Evolutionary conservation across 495 filamentous ascomycete genomes (phyloP).

Genomic region (Aspergillus heteromorphus): DNA sequence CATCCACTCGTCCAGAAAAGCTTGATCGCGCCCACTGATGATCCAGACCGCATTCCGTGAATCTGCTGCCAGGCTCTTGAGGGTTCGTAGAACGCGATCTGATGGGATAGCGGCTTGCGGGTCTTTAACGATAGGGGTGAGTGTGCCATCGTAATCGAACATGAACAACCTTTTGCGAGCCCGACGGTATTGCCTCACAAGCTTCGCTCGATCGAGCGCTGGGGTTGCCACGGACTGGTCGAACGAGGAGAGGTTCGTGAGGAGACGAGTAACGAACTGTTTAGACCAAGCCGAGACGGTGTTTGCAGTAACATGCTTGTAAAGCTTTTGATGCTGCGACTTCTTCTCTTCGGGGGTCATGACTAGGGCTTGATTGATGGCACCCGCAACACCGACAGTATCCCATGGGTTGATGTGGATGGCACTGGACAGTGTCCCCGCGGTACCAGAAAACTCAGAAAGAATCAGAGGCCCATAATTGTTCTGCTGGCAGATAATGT

Average conservation of each 20-base stretch:
- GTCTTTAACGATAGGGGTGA: slow-evolving; percentile 92
- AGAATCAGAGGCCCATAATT: slow-evolving; percentile 81
- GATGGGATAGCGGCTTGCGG: slow-evolving; percentile 83
- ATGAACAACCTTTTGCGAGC: slow-evolving; percentile 79
- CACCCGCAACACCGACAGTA: slow-evolving; percentile 67
- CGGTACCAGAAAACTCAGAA: slow-evolving; percentile 93
- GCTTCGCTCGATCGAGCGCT: slow-evolving; percentile 62
- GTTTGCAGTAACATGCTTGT: slow-evolving; percentile 74
- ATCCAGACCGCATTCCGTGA: slow-evolving; percentile 91
- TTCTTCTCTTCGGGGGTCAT: slow-evolving; percentile 61
- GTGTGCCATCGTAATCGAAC: slow-evolving; percentile 97
- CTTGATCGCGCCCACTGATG: slow-evolving; percentile 86
- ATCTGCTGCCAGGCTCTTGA: slow-evolving; percentile 74
- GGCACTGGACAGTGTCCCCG: slow-evolving; percentile 74
- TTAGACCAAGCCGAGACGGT: slow-evolving; percentile 80
- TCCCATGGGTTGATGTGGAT: slow-evolving; percentile 97
- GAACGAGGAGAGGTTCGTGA: slow-evolving; percentile 71
- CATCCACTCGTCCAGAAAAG: slow-evolving; percentile 80
- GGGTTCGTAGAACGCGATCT: slow-evolving; percentile 68
- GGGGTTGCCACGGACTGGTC: slow-evolving; percentile 74
- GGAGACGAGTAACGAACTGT: slow-evolving; percentile 66
- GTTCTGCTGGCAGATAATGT: slow-evolving; percentile 83
- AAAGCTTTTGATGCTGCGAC: slow-evolving; percentile 51
- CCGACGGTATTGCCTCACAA: slow-evolving; percentile 66
- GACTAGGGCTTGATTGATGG: slow-evolving; percentile 71